Base-by-base conservation (phyloP, 2,329 filamentous ascomycete species). In the Colletotrichum echinochloae region DNA sequence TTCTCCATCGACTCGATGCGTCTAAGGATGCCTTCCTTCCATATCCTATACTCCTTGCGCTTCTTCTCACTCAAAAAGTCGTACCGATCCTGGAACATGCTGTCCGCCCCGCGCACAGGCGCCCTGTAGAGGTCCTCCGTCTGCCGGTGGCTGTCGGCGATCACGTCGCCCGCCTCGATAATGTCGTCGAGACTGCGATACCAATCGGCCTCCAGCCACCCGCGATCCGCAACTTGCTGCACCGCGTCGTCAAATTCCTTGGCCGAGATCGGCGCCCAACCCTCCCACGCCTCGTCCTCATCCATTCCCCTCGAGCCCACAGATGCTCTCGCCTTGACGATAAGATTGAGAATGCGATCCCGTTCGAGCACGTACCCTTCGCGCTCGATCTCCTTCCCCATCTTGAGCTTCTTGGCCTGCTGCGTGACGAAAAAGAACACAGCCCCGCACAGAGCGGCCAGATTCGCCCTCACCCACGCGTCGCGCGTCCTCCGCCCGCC, bases 1-100 rank as follows among this genome's bases (percentile, higher is more conserved):
- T 78, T 76, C 73, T 88, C 83, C 54, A 87, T 78, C 69, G 83
- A 78, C 30, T 83, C 80, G 68, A 93, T 88, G 73, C 85, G 85
- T 69, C 80, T 81, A 76, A 92, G 75, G 33, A 94, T 86, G 1
- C 78, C 81, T 5, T 84, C 83, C 78, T 91, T 91, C 93, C 93
- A 96, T 23, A 78, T 78, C 54, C 78, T 82, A 77, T 90, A 94
- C 14, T 91, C 89, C 49, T 83, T 83, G 74, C 86, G 85, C 74
- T 88, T 89, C 71, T 85, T 83, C 59, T 91, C 88, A 72, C 90
- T 91, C 74, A 95, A 79, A 75, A 90, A 93, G 75, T 94, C 91
- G 75, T 92, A 90, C 56, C 87, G 86, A 73, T 91, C 90, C 78
- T 94, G 92, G 74, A 95, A 89, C 92, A 94, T 94, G 2, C 90